A percentile compares a stretch with the other conserved stretches of the same genome.
These are phyloP conservation scores for Rhodotorula sphaerocarpa DNA, from an alignment of 768 basidiomycete genomes.

Conservation along the genomic window DNA sequence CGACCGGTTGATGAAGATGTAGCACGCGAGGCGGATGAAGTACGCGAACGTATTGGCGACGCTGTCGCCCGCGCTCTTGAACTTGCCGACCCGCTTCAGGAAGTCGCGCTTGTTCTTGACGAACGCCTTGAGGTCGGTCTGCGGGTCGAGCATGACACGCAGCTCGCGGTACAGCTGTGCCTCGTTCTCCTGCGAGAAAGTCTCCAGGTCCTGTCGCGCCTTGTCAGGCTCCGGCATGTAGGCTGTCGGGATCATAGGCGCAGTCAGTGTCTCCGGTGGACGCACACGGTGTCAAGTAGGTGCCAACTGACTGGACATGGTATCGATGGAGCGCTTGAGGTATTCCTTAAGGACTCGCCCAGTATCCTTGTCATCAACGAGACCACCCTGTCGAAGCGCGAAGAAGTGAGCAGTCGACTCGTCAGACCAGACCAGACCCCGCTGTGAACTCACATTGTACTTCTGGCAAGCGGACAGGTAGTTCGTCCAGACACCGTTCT, in stretches of 20 bases:
- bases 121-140: slow-evolving; percentile 70
- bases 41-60: slow-evolving; percentile 60
- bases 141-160: slow-evolving; percentile 70
- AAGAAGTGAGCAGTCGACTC: background rate
- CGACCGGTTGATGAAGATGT: slow-evolving; percentile 73
- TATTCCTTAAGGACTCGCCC: slow-evolving; percentile 52
- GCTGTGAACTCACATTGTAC: slow-evolving; percentile 82
- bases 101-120: slow-evolving; percentile 78
- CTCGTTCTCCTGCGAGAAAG: slow-evolving; percentile 83
- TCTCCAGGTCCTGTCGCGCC: slow-evolving; percentile 64
- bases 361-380: slow-evolving; percentile 70
- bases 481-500: slow-evolving; percentile 63
- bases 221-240: slow-evolving; percentile 58
- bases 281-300: background rate
- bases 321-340: slow-evolving; percentile 53
- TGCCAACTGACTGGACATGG: slow-evolving; percentile 53
- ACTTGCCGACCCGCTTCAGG: slow-evolving; percentile 63
- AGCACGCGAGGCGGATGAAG: slow-evolving; percentile 61
- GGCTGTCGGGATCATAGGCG: slow-evolving; percentile 44
- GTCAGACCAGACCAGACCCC: no score
- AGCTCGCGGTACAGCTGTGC: slow-evolving; percentile 73
- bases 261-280: background rate
- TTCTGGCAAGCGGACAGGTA: slow-evolving; percentile 66
- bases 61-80: slow-evolving; percentile 44
- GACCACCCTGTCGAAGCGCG: slow-evolving; percentile 78